Conservation (phyloP, 192 early-diverging fungal species). For the Oehlia diaphana region DNA sequence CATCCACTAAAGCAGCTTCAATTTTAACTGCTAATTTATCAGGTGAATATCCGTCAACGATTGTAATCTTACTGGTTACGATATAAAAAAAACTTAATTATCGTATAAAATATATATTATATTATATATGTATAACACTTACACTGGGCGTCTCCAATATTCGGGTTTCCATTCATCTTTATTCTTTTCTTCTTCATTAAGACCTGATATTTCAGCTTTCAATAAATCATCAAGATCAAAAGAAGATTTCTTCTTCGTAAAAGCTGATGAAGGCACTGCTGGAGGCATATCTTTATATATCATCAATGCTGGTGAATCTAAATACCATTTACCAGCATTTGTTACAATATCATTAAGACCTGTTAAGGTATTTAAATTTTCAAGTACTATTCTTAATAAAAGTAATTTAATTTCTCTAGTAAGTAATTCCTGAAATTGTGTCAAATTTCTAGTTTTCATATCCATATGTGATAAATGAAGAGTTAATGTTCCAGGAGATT, state of each 20-base stretch:
- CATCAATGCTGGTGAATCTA: slow-evolving; percentile 13
- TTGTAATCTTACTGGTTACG: slow-evolving; percentile 1
- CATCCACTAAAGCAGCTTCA: not conserved
- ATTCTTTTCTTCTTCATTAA: not conserved
- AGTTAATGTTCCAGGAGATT: slow-evolving; percentile 17
- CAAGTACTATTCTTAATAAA: slow-evolving; percentile 21
- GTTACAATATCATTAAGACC: not conserved
- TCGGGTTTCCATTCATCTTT: not conserved
- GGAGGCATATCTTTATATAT: slow-evolving; percentile 21
- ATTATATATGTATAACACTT: not conserved
- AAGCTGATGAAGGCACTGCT: not conserved
- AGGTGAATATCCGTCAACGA: not conserved
- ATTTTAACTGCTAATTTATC: slow-evolving; percentile 10
- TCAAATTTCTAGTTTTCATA: slow-evolving; percentile 6
- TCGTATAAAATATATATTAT: not conserved
- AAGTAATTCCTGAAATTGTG: slow-evolving; percentile 16
- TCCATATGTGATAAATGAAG: slow-evolving; percentile 25
- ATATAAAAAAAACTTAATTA: not conserved
- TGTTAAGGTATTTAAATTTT: slow-evolving; percentile 15
- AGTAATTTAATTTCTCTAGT: slow-evolving; percentile 10
- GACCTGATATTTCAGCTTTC: not conserved
- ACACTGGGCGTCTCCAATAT: slow-evolving; percentile 17
- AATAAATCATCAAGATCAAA: not conserved
- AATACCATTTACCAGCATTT: slow-evolving; percentile 16
- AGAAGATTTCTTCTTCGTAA: not conserved